Base-by-base conservation (phyloP, 768 basidiomycete genomes). In the Gautieria morchelliformis region DNA sequence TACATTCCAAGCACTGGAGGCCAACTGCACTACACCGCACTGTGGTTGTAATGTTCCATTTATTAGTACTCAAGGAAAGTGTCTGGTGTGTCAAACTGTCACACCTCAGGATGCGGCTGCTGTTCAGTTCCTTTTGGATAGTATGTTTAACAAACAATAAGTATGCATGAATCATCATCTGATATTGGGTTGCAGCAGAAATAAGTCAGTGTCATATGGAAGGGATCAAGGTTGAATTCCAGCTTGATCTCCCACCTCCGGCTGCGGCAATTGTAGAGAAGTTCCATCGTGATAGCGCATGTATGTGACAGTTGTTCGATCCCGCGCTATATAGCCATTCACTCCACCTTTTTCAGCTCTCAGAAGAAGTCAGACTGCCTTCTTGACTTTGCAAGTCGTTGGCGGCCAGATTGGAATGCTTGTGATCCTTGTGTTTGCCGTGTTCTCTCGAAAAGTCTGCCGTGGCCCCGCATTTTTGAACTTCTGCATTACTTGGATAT, bases 321-420 rank as follows among this genome's bases (percentile, higher is more conserved):
- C 24, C n/a, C n/a, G n/a, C 22, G 10, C 24, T 30, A 24, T 17
- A 2, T 2, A 17, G n/a, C 2, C 24, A 49, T 14, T 14, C 24
- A 10, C 22, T 5, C 32, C 11, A 6, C 14, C 3, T 22, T 17
- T 44, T 17, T 12, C 17, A 44, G 42, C 20, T 9, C 42, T 44
- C 17, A 5, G 42, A 44, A 12, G 40, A n/a, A 44, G 17, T 5
- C 56, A 57, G 33, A 49, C 74, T 22, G 64, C 70, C 7, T 83
- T 72, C 63, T 69, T 82, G 52, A 69, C 68, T 20, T 68, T 84
- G 7, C 75, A 79, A 54, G 69, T 81, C 24, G 60, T 70, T 40
- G 83, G 79, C 35, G 82, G 81, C 1, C 77, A 83, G 56, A 64
- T 80, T 42, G 74, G 78, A 46, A 66, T 82, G 12, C 79, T 78